Base-by-base conservation (phyloP, 78 protist genomes). In the Dictyostelium firmibasis region DNA sequence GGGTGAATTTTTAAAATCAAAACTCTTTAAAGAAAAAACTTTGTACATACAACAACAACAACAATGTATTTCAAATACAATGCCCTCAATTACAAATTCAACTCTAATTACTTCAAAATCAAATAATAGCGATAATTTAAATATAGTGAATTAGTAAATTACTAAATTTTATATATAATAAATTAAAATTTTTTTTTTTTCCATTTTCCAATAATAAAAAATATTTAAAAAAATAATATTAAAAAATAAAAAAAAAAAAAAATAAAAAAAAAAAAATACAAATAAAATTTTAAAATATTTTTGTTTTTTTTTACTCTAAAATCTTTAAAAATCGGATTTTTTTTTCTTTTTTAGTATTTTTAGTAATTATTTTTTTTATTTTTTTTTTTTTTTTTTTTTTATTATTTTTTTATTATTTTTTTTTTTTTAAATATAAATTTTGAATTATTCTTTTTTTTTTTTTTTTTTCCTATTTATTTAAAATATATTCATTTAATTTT, bases 1-100 rank as follows among this genome's bases (percentile, higher is more conserved):
- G 33, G 87, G 86, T 64, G 94, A 89, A 81, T 89, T 89, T 69
- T 47, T 81, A 81, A 89, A 89, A 81, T 87, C 93, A 27, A 87
- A 87, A 83, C 16, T 47, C 11, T 87, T 47, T 29, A 79, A 47
- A 79, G 85, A 47, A 16, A 47, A 79, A 50, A 25, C 74, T 23
- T n/a, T 27, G 31, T 25, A 64, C 14, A 64, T n/a, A 64, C 27
- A 64, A 25, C 27, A 64, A 25, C 18, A 64, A 25, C 13, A 5
- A 62, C 27, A 64, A n/a, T 33, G 9, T 27, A 69, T 69, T 25
- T 69, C 76, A 69, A 50, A 50, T 50, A 50, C 62, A 16, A 16
- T 50, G 16, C 62, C 62, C 5, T 16, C 62, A 50, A 50, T 50
- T 50, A 50, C 62, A 50, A 50, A 50, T 50, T 50, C 62, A 50